A percentile compares a stretch with the other conserved stretches of the same genome.
Evolutionary conservation across 2,329 filamentous ascomycete genomes (phyloP).

Genomic region (Fusarium sublunatum): DNA sequence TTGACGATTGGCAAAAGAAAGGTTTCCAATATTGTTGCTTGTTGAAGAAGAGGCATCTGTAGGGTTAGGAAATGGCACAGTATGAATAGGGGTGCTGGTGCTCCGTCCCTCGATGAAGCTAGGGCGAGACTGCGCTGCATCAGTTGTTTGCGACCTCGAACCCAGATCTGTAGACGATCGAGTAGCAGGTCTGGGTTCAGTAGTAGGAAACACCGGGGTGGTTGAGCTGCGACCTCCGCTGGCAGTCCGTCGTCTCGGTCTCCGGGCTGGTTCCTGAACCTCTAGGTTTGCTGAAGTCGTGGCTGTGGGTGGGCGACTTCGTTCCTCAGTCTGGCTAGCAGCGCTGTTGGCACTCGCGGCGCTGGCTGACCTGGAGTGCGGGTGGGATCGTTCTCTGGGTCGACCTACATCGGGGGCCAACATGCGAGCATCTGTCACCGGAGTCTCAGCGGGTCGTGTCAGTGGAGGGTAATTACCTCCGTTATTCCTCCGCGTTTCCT

Average conservation of each 20-base stretch:
- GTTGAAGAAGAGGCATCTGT: conserved; percentile 37
- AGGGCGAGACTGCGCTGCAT: conserved; percentile 53
- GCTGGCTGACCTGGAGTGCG: conserved; percentile 60
- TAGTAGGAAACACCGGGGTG: conserved; percentile 56
- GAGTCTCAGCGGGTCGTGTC: conserved; percentile 49
- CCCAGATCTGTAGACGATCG: conserved; percentile 75
- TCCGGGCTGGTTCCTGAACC: conserved; percentile 46
- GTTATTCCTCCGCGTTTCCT: conserved; percentile 60
- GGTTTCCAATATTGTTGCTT: conserved; percentile 36
- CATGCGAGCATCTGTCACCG: conserved; percentile 44
- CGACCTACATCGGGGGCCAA: conserved; percentile 45
- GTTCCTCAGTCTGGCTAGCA: conserved; percentile 57
- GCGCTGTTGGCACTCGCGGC: conserved; percentile 56
- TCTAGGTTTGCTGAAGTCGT: conserved; percentile 47
- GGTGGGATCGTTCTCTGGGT: conserved; percentile 52
- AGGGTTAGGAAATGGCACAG: conserved; percentile 40
- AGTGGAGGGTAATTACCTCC: conserved; percentile 50
- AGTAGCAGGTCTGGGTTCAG: conserved; percentile 62
- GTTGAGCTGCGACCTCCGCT: conserved; percentile 68
- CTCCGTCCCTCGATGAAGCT: conserved; percentile 58
- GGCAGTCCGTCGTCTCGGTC: conserved; percentile 61
- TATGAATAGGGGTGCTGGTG: conserved; percentile 52
- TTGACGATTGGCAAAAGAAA: conserved; percentile 55
- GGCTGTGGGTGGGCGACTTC: conserved; percentile 61
- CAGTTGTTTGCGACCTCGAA: conserved; percentile 55